Evolutionary conservation across 345 rosid species (phyloP).

Genomic region (Ceriops tagal): DNA sequence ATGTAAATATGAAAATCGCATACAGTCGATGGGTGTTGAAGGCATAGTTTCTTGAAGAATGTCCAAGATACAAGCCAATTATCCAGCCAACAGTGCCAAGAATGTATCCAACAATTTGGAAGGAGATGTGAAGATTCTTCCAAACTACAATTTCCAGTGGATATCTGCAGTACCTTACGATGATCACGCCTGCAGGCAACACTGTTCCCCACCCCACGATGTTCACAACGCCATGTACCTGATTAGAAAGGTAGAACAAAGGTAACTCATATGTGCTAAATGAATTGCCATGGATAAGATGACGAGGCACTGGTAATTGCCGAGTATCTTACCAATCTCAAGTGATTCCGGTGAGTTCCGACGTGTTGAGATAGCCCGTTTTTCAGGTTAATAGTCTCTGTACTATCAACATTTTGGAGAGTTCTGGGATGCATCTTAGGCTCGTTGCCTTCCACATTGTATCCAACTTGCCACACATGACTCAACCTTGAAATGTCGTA

Average conservation of each 20-base stretch:
- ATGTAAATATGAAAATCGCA: constrained; percentile 41
- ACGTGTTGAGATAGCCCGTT: neutral
- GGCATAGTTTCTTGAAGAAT: constrained; percentile 30
- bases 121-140: constrained; percentile 26
- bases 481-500: constrained; percentile 35
- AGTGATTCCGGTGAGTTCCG: neutral
- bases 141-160: constrained; percentile 25
- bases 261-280: neutral
- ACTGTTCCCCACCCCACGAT: constrained; percentile 53
- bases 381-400: constrained; percentile 30
- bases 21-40: constrained; percentile 35
- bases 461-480: constrained; percentile 58
- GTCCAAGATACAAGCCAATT: constrained; percentile 44
- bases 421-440: constrained; percentile 33
- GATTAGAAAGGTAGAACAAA: neutral
- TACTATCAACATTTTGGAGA: constrained; percentile 43
- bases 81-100: constrained; percentile 43
- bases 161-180: constrained; percentile 39
- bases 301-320: too few species aligned
- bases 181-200: constrained; percentile 46
- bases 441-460: constrained; percentile 10
- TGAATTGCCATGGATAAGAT: too few species aligned
- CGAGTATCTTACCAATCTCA: constrained; percentile 32
- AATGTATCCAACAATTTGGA: constrained; percentile 42
- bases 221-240: constrained; percentile 53